These are phyloP conservation scores for Pseudocercospora eumusae DNA, from an alignment of 2,329 filamentous ascomycete genomes.

Conservation along the genomic window DNA sequence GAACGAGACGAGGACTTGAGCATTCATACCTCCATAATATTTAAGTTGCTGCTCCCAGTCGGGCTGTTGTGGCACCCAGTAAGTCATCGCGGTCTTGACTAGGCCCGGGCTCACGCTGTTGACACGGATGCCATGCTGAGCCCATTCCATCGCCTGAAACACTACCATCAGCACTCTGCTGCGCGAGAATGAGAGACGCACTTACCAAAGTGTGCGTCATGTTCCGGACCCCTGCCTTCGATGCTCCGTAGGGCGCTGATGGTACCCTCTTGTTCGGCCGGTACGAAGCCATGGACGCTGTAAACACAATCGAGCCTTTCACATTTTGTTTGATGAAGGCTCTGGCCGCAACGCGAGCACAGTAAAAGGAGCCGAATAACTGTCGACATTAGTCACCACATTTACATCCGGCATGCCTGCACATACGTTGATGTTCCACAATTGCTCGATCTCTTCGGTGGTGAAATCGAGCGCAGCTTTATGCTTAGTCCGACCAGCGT, in stretches of 20 bases:
- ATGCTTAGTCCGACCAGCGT: slow-evolving; percentile 56
- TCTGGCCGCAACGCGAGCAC: slow-evolving; percentile 46
- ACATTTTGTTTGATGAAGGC: slow-evolving; percentile 50
- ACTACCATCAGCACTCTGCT: slow-evolving; percentile 37
- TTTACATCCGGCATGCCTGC: neutral
- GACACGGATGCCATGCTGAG: slow-evolving; percentile 39
- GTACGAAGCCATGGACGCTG: slow-evolving; percentile 51
- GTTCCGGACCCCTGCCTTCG: slow-evolving; percentile 47
- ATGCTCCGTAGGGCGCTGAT: slow-evolving; percentile 44
- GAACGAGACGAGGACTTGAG: neutral
- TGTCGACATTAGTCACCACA: slow-evolving; percentile 33
- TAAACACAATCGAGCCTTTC: slow-evolving; percentile 52
- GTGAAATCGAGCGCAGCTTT: slow-evolving; percentile 56
- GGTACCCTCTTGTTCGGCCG: slow-evolving; percentile 43
- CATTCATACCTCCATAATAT: slow-evolving; percentile 14
- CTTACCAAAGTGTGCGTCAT: slow-evolving; percentile 45
- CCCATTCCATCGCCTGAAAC: slow-evolving; percentile 43
- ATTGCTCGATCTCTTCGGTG: slow-evolving; percentile 49
- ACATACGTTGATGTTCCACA: slow-evolving; percentile 46
- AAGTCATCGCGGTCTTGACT: slow-evolving; percentile 22
- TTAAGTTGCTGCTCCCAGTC: slow-evolving; percentile 26
- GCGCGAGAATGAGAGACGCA: slow-evolving; percentile 49
- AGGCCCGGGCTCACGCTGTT: slow-evolving; percentile 18
- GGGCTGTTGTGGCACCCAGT: slow-evolving; percentile 42
- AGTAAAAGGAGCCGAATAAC: slow-evolving; percentile 50